Evolutionary conservation across 441 rosid species (phyloP).

Genomic region (Francoa sonchifolia): DNA sequence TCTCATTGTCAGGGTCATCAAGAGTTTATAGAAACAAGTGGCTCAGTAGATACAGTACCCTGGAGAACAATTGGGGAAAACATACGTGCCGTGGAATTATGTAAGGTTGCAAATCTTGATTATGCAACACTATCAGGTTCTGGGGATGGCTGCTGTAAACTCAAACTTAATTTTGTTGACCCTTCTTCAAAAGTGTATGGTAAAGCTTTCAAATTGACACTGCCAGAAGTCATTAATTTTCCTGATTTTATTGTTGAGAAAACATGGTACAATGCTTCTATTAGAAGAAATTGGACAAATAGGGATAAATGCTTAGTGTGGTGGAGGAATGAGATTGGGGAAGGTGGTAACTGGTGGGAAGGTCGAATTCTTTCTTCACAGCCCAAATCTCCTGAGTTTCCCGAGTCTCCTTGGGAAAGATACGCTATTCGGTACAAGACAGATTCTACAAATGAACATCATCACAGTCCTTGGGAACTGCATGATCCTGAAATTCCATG

Average conservation of each 20-base stretch:
- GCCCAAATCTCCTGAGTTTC: conserved; percentile 43
- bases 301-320: conserved; percentile 55
- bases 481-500: conserved; percentile 33
- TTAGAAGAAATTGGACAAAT: conserved; percentile 34
- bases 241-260: conserved; percentile 69
- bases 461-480: conserved; percentile 70
- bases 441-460: conserved; percentile 21
- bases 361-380: conserved; percentile 38
- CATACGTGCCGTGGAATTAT: conserved; percentile 44
- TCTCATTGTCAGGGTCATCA: conserved; percentile 54
- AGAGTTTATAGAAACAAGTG: conserved; percentile 27
- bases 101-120: conserved; percentile 45
- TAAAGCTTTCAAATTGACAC: conserved; percentile 38
- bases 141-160: conserved; percentile 73
- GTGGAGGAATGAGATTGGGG: conserved; percentile 48
- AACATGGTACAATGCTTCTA: conserved; percentile 50
- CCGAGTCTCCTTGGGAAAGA: conserved; percentile 73
- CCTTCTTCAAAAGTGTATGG: conserved; percentile 30
- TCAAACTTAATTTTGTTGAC: conserved; percentile 45
- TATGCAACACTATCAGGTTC: conserved; percentile 58
- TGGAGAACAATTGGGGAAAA: conserved; percentile 31
- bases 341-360: conserved; percentile 60
- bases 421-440: conserved; percentile 31
- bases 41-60: conserved; percentile 32
- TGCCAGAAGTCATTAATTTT: conserved; percentile 44